Percentiles rank a stretch among this genome's conserved stretches.
phyloP scores from a whole-genome alignment of 2,329 filamentous ascomycete genomes.

The Trichoderma afroharzianum region DNA sequence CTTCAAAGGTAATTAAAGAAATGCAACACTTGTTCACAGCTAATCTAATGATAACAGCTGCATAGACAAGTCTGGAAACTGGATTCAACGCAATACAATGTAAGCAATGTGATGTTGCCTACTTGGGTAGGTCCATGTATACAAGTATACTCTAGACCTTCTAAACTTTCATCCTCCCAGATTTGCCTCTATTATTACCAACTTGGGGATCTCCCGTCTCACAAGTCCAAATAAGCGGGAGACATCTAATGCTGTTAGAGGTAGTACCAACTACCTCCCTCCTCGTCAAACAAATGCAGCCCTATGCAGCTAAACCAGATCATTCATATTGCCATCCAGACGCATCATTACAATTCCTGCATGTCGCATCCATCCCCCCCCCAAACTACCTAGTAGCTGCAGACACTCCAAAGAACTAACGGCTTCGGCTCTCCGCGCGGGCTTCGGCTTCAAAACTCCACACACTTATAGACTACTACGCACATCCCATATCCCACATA shows the following conservation, averaged over 20 bases:
- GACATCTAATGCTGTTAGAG: not conserved
- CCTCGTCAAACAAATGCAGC: not conserved
- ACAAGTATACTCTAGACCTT: not conserved
- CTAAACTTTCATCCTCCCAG: not conserved
- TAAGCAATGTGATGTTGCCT: not conserved
- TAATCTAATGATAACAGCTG: not conserved
- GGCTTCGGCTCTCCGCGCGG: not conserved
- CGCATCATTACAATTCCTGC: not conserved
- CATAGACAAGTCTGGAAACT: not conserved
- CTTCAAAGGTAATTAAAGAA: no score
- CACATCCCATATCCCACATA: not conserved
- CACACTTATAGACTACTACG: not conserved
- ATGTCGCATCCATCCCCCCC: not conserved
- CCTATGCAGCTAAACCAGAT: not conserved
- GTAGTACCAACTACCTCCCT: not conserved
- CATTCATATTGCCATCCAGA: not conserved
- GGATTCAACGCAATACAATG: not conserved
- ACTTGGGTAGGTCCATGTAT: not conserved
- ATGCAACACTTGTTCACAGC: no score
- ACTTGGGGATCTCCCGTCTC: not conserved
- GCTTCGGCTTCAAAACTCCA: not conserved
- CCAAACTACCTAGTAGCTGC: not conserved
- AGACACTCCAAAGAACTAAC: not conserved
- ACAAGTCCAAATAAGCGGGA: not conserved
- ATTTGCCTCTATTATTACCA: not conserved